Evolutionary conservation across 345 rosid genomes (phyloP), one percentile per base, ranked within the genome.

Genomic region (Citrus reticulata): DNA sequence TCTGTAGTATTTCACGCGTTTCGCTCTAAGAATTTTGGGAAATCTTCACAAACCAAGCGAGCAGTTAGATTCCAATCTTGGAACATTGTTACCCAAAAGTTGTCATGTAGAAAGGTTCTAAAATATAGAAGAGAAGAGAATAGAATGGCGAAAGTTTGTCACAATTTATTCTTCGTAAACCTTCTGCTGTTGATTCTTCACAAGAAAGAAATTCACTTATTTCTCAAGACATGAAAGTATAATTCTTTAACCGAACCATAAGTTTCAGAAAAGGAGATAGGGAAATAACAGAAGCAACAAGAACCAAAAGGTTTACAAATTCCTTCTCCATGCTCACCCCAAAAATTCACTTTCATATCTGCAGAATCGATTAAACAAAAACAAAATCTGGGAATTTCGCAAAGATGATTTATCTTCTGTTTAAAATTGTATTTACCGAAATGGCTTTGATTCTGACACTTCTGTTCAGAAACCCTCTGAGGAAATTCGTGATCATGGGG

Each of bases 331-430:
- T 46, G 51, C 51, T 13, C 51, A 3, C 16, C 51, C 17, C 17
- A 46, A 68, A 35, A 40, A 6, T 42, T 29, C 40, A 0, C 27
- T 25, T 4, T 6, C 29, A 42, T 71, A 67, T 37, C 39, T 67
- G 20, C 9, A 4, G 32, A 39, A 9, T 22, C 74, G 51, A 42
- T 51, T 1, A 22, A 39, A 37, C 39, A 17, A 9, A 27, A 74
- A 14, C 30, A 40, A 1, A 24, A 16, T 39, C 17, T 35, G 13
- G 61, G n/a, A 46, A 3, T 9, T 34, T 40, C 6, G 39, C 4
- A 51, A 59, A 80, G 62, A 89, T 89, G 91, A 86, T 85, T 63
- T 81, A 81, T 34, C 83, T 87, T 20, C 27, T 91, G 80, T 85
- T 81, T 29, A 62, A 73, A 4, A 46, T 89, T 29, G 82, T 84